These are phyloP conservation scores for Coprinopsis cinerea DNA, from an alignment of 768 basidiomycete genomes.

Conservation along the genomic window DNA sequence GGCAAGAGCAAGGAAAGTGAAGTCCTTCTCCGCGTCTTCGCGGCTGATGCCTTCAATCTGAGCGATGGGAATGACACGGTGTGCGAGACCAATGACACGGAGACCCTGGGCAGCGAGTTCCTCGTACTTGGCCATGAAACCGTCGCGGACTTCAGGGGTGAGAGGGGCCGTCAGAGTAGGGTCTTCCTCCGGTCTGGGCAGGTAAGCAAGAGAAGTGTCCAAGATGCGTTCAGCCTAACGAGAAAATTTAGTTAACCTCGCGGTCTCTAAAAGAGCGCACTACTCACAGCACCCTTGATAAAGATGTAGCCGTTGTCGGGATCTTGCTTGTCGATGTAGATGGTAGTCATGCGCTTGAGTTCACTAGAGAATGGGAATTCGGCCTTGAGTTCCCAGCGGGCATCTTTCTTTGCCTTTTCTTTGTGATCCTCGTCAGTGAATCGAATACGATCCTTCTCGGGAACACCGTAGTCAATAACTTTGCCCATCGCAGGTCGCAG, in stretches of 20 bases:
- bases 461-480: constrained; percentile 19
- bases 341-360: constrained; percentile 44
- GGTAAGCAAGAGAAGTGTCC: constrained; percentile 35
- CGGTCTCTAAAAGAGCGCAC: not conserved
- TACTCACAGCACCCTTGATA: constrained; percentile 33
- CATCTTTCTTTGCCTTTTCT: constrained; percentile 12
- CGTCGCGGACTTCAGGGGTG: constrained; percentile 22
- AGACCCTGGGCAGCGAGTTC: constrained; percentile 35
- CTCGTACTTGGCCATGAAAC: constrained; percentile 28
- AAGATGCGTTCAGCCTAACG: constrained; percentile 40
- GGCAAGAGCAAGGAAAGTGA: constrained; percentile 47
- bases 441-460: constrained; percentile 17
- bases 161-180: constrained; percentile 20
- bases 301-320: constrained; percentile 20
- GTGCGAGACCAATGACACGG: constrained; percentile 33
- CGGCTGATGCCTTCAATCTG: constrained; percentile 25
- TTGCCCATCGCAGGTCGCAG: constrained; percentile 21
- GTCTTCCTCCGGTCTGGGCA: constrained; percentile 22
- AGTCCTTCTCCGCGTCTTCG: constrained; percentile 40
- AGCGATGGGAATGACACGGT: constrained; percentile 17
- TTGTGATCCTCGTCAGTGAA: constrained; percentile 17
- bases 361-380: constrained; percentile 47
- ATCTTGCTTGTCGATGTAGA: constrained; percentile 26
- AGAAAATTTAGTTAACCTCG: not conserved
- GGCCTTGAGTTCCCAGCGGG: constrained; percentile 26